Evolutionary conservation across 2,329 filamentous ascomycete species (phyloP), one percentile per base, ranked within the genome.

Genomic region (Phialophora tarda): DNA sequence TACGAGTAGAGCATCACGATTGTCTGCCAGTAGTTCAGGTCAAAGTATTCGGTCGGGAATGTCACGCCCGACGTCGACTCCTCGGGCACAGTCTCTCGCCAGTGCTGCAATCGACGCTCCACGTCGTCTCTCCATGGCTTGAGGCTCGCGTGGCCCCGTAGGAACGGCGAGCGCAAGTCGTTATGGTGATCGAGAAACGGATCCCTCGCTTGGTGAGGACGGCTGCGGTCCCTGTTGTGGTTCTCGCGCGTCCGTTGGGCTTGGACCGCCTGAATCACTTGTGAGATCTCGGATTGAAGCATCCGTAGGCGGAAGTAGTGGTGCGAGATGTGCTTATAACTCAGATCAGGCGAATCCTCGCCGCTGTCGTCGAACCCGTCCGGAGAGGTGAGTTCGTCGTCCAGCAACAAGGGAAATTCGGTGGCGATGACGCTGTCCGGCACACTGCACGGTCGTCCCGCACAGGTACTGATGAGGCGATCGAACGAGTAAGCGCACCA

Each of bases 11-110:
- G 41, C 41, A 47, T 47, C 3, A 47, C 2, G 41, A 47, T 12
- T 47, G 41, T 47, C 41, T 47, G 41, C 41, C 41, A 47, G 41
- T 47, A 47, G n/a, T 47, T 47, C 41, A 47, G 41, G n/a, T 47
- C 41, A n/a, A 47, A 47, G n/a, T 47, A 47, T n/a, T 47, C 41
- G 41, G 41, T 47, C 12, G 41, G 41, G 6, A 47, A 47, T 47
- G 41, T 47, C 41, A 47, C 41, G 41, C 41, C 41, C 41, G 41
- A 47, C 41, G 41, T 47, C n/a, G 41, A 47, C 41, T 47, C 41
- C 41, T 47, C 41, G n/a, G 41, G 41, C 41, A 47, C 41, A 2
- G 41, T 47, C 12, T 47, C 41, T 47, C 41, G 12, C 41, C 41
- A 47, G 41, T 47, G 41, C 41, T 47, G 12, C 41, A 47, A 47